Evolutionary conservation across 371 early-diverging fungal species (phyloP), one percentile per base, ranked within the genome.

Genomic region (Lichtheimia hyalospora): DNA sequence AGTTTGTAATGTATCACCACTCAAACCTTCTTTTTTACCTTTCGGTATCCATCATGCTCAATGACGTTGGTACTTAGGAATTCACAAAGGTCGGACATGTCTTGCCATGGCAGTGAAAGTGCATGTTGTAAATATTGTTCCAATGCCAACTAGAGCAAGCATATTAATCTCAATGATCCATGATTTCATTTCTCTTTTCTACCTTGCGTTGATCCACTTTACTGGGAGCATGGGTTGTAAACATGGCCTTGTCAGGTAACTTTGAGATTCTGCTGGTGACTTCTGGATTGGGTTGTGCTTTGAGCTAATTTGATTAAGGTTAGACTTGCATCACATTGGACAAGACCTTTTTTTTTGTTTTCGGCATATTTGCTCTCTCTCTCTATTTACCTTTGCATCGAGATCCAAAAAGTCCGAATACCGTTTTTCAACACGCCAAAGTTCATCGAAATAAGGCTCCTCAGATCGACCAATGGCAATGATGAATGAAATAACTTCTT

Each of bases 361-460:
- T 6, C 34, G 34, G 34, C 34, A 34, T 34, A 34, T 50, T 43
- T 39, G 23, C 34, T 34, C 34, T 34, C 6, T 34, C 10, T 25
- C 10, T 34, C 21, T 51, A 53, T 63, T 67, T 62, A 92, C 90
- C 84, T 85, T 86, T 40, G 79, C 69, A 69, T 94, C 92, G 20
- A 95, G 71, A n/a, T 74, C 64, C 43, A 91, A 70, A 73, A 95
- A 92, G 69, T 95, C 95, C 3, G 87, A 77, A 70, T 94, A 95
- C 20, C 84, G 72, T 71, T 95, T 95, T 61, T 92, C 92, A 10
- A 94, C 84, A 27, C 88, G 81, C 94, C 95, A 93, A 49, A 87
- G 66, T 53, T 93, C 79, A 46, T 73, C 69, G 49, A 60, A 69
- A 10, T 12, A 46, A n/a, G 50, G 43, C 13, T 21, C 10, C 4